Conservation (phyloP, 371 early-diverging fungal species). For the Apophysomyces sp. region DNA sequence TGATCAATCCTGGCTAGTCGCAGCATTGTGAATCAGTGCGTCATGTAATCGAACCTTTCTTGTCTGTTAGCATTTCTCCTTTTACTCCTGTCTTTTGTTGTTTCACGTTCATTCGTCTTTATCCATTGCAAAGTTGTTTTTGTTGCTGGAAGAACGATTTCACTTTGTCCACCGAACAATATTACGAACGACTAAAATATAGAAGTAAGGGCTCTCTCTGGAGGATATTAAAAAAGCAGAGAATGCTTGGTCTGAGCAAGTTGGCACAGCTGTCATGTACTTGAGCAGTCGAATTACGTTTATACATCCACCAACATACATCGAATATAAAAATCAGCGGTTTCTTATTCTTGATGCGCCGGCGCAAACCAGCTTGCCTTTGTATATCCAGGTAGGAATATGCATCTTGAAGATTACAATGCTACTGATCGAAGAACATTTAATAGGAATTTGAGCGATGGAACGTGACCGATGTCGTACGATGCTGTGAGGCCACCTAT, state of each 20-base stretch:
- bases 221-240: too few relatives aligned
- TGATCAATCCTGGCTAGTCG: too few relatives aligned
- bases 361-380: slow-evolving; percentile 44
- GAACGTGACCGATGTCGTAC: slow-evolving; percentile 85
- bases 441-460: slow-evolving; percentile 63
- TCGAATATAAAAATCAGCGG: slow-evolving; percentile 44
- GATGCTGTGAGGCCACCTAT: slow-evolving; percentile 91
- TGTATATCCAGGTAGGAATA: slow-evolving; percentile 38
- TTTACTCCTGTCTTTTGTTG: too few relatives aligned
- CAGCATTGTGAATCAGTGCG: too few relatives aligned
- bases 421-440: neutral
- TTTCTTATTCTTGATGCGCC: slow-evolving; percentile 55
- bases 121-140: too few relatives aligned
- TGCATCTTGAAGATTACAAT: neutral
- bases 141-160: too few relatives aligned
- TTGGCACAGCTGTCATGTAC: neutral
- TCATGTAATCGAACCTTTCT: too few relatives aligned
- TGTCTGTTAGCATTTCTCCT: too few relatives aligned
- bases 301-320: slow-evolving; percentile 51
- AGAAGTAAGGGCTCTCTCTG: too few relatives aligned
- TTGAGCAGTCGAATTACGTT: slow-evolving; percentile 10
- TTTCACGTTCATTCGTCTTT: too few relatives aligned
- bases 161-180: too few relatives aligned
- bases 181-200: too few relatives aligned
- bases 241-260: neutral